Evolutionary conservation across 805 yeast species (phyloP), one percentile per base, ranked within the genome.

Genomic region (Candida railenensis): DNA sequence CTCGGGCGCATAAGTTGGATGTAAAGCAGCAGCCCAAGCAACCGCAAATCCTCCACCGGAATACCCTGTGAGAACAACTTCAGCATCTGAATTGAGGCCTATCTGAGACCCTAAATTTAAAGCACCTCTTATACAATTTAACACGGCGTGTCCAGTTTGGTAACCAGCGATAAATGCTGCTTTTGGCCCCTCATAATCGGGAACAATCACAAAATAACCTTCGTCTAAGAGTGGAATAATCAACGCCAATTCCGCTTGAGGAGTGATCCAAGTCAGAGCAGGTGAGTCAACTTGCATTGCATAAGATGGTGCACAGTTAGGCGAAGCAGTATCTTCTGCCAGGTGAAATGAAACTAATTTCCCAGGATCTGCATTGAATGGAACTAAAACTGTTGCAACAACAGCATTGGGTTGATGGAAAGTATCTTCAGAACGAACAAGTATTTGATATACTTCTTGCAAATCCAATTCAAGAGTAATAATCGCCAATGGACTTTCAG

Each of bases 1-100:
- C 15, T 38, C 42, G 9, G 42, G 33, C 9, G 20, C 33, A 25
- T 38, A 38, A 14, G 34, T 22, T 32, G 43, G 72, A 47, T 64
- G 70, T 25, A 66, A 51, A 8, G 62, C 56, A 3, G 68, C 63
- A 9, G 71, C 73, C 74, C 74, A 70, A 7, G 65, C 61, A n/a
- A 66, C 43, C 11, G 73, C 70, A 34, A 68, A 47, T 0, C 69
- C 57, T 9, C 73, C 74, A 16, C 75, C 75, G 4, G 71, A 65
- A 44, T 63, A 70, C 0, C 75, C 75, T 66, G 66, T 66, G 33
- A 67, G 15, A 7, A 53, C 52, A 1, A 58, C 53, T 22, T 53
- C 48, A 12, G 64, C 63, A 47, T 53, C 51, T 2, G 48, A 7
- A 2, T 48, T 28, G n/a, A 61, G 32, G 4, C 63, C 62, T 3